Conservation (phyloP, 202 grass and related monocot genomes). For the Dendrocalamus latiflorus region DNA sequence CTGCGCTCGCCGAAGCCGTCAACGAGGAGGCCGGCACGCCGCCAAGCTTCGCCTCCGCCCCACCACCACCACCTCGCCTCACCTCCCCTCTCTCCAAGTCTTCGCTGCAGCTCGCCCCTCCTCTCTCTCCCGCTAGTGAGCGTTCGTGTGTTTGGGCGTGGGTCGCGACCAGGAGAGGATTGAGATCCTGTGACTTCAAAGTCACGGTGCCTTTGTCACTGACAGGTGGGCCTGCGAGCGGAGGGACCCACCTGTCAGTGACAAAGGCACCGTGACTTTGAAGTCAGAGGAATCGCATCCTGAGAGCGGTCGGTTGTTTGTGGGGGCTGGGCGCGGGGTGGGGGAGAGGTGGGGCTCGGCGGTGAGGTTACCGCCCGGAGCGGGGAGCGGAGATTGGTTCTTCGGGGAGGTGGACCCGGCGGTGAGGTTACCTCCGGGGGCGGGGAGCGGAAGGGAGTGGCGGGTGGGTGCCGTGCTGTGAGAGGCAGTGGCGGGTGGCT, state of each 20-base stretch:
- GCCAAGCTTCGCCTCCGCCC: background rate
- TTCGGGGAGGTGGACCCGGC: no score
- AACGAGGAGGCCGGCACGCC: background rate
- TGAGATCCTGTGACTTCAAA: no score
- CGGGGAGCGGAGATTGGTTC: no score
- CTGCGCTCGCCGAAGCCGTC: background rate
- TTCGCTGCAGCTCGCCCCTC: background rate
- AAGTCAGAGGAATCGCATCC: no score
- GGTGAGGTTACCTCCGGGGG: no score
- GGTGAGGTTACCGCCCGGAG: conserved; percentile 33
- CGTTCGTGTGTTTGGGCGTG: conserved; percentile 25
- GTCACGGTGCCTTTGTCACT: no score
- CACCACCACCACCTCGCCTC: background rate
- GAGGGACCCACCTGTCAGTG: no score
- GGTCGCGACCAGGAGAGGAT: conserved; percentile 32
- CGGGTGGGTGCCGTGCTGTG: no score
- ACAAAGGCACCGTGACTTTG: no score
- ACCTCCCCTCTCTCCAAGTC: background rate
- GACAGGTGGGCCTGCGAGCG: no score
- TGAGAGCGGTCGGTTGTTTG: conserved; percentile 46
- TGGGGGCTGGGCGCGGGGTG: conserved; percentile 27
- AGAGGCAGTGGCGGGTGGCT: no score
- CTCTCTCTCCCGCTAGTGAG: background rate
- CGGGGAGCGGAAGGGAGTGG: background rate
- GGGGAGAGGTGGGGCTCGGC: no score